phyloP scores from a whole-genome alignment of 164 flowering plant species.

The Annona cherimola region DNA sequence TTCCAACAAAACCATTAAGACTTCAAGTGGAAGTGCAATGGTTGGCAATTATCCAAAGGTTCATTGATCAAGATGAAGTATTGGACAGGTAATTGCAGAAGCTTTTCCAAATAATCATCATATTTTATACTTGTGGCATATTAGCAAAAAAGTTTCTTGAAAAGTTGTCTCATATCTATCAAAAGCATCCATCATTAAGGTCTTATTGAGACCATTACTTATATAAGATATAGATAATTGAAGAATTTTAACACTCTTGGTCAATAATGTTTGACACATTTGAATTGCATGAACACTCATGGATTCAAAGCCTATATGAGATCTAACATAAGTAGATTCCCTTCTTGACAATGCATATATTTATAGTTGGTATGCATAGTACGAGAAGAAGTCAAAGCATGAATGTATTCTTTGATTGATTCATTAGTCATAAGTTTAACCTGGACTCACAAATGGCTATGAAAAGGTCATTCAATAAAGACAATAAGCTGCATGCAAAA shows the following conservation, averaged over 20 bases:
- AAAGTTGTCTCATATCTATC: neutral
- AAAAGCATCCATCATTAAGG: neutral
- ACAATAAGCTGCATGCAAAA: neutral
- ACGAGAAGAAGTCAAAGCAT: conserved; percentile 2
- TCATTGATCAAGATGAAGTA: conserved; percentile 8
- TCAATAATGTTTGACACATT: neutral
- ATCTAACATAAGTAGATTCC: conserved; percentile 2
- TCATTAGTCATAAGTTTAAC: neutral
- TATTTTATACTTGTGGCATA: neutral
- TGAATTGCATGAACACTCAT: too few relatives aligned
- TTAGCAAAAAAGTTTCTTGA: neutral
- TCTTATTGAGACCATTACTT: neutral
- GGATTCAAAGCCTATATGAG: neutral
- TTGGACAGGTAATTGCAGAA: conserved; percentile 3
- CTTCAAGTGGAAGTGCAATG: conserved; percentile 15
- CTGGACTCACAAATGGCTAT: neutral
- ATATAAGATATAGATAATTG: neutral
- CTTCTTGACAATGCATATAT: conserved; percentile 1
- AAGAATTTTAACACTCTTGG: neutral
- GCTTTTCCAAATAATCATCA: conserved; percentile 8
- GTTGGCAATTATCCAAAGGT: conserved; percentile 10
- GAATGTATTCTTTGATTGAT: conserved; percentile 4
- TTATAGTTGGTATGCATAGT: conserved; percentile 12
- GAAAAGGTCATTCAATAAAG: neutral
- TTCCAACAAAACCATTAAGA: neutral